Conservation (phyloP, 371 early-diverging fungal genomes). For the Actinomucor elegans region DNA sequence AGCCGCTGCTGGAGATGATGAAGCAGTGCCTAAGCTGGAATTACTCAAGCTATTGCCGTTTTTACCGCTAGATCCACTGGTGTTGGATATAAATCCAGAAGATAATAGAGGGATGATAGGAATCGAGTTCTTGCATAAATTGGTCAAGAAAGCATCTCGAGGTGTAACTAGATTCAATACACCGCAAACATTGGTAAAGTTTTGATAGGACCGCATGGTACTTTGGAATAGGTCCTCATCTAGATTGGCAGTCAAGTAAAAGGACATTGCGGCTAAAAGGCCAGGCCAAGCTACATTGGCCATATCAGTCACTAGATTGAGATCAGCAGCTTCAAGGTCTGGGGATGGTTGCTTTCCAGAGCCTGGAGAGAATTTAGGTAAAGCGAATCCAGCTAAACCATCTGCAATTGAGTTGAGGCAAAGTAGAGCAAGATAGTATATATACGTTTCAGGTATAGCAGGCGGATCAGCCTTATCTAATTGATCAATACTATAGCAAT, state of each 20-base stretch:
- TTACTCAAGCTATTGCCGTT: slow-evolving; percentile 16
- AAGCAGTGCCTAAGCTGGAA: slow-evolving; percentile 18
- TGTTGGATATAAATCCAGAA: slow-evolving; percentile 25
- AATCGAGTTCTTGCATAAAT: slow-evolving; percentile 78
- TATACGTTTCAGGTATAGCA: slow-evolving; percentile 81
- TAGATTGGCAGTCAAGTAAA: slow-evolving; percentile 72
- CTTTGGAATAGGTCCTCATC: slow-evolving; percentile 86
- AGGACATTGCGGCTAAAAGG: slow-evolving; percentile 79
- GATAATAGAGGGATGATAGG: slow-evolving; percentile 59
- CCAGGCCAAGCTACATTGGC: slow-evolving; percentile 81
- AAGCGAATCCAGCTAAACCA: slow-evolving; percentile 64
- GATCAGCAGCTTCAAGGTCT: slow-evolving; percentile 41
- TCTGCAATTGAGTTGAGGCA: slow-evolving; percentile 73
- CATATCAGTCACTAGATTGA: slow-evolving; percentile 76
- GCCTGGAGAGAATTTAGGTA: slow-evolving; percentile 60
- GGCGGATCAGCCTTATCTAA: slow-evolving; percentile 94
- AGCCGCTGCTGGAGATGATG: slow-evolving; percentile 7
- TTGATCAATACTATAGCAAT: slow-evolving; percentile 83
- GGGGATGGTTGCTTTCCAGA: slow-evolving; percentile 2
- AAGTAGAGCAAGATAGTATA: slow-evolving; percentile 74
- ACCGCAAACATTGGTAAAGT: slow-evolving; percentile 84
- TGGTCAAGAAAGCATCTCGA: slow-evolving; percentile 83
- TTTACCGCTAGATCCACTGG: slow-evolving; percentile 2
- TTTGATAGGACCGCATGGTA: slow-evolving; percentile 71
- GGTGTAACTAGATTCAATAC: slow-evolving; percentile 76